phyloP scores from a whole-genome alignment of 129 eudicot genomes.

The Solidago caesia region DNA sequence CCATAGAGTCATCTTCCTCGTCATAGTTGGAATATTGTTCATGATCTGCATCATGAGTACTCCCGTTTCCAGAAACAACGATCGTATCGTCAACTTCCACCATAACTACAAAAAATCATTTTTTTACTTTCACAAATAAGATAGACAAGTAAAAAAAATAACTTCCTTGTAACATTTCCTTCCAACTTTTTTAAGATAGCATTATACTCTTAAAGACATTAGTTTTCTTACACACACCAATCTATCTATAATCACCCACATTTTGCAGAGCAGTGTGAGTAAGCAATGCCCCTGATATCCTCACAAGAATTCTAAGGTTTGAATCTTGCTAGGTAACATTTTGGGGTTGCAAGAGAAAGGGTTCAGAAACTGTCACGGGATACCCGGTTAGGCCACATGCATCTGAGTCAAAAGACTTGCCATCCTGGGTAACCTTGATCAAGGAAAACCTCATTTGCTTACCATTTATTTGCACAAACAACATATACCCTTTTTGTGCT shows the following conservation, averaged over 20 bases:
- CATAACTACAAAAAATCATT: conserved; percentile 31
- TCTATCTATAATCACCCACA: background rate
- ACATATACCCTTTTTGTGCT: conserved; percentile 3
- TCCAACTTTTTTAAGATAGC: background rate
- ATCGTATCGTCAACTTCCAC: conserved; percentile 55
- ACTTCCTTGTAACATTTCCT: background rate
- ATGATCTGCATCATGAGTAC: conserved; percentile 40
- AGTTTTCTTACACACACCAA: background rate
- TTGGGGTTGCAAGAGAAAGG: too few species aligned
- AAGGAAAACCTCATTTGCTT: too few species aligned
- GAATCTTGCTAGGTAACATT: too few species aligned
- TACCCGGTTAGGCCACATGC: too few species aligned
- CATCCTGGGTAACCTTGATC: too few species aligned
- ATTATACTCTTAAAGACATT: background rate
- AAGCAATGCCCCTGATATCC: conserved; percentile 3
- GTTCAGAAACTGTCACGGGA: too few species aligned
- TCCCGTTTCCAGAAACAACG: conserved; percentile 47
- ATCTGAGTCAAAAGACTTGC: too few species aligned
- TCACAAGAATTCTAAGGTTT: too few species aligned
- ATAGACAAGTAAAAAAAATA: background rate
- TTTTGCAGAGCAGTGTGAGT: conserved; percentile 11
- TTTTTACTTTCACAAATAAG: background rate
- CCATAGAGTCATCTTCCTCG: conserved; percentile 40
- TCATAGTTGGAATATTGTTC: conserved; percentile 30
- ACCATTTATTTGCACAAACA: background rate